Percentiles rank a stretch among this genome's conserved stretches.
These are phyloP conservation scores for Sporisorium sorghi DNA, from an alignment of 1,284 basidiomycete species.

Conservation along the genomic window DNA sequence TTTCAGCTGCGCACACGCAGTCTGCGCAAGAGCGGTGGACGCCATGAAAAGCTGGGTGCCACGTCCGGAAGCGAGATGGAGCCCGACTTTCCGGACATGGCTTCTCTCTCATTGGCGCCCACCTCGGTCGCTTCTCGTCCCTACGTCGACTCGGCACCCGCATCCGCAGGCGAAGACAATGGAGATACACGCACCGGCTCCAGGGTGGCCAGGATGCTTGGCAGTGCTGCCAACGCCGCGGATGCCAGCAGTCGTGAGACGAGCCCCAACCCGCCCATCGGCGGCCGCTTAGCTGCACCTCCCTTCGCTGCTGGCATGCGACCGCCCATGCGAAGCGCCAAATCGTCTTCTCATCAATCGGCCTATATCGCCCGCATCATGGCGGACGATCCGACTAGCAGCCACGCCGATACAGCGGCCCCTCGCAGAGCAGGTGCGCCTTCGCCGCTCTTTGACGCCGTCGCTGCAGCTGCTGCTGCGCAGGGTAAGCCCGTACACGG, in stretches of 20 bases:
- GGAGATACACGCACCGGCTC: slow-evolving; percentile 36
- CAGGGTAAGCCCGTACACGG: slow-evolving; percentile 31
- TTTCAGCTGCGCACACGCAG: slow-evolving; percentile 44
- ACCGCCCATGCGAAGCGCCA: slow-evolving; percentile 27
- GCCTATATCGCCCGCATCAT: slow-evolving; percentile 51
- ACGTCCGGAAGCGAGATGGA: slow-evolving; percentile 55
- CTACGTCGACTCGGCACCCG: slow-evolving; percentile 37
- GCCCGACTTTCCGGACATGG: slow-evolving; percentile 56
- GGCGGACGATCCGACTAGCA: slow-evolving; percentile 35
- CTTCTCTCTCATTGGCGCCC: slow-evolving; percentile 47
- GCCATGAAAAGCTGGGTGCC: slow-evolving; percentile 45
- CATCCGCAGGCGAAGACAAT: slow-evolving; percentile 51
- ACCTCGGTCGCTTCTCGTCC: slow-evolving; percentile 14
- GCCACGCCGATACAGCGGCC: slow-evolving; percentile 9
- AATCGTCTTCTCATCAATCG: slow-evolving; percentile 41
- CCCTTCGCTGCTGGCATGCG: slow-evolving; percentile 25
- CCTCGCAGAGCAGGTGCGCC: slow-evolving; percentile 24
- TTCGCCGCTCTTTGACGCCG: slow-evolving; percentile 30
- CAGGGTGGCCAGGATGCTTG: slow-evolving; percentile 42
- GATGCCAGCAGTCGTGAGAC: slow-evolving; percentile 49
- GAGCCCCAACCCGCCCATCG: slow-evolving; percentile 36
- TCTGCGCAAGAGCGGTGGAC: slow-evolving; percentile 35
- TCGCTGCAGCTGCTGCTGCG: slow-evolving; percentile 24
- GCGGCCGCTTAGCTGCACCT: slow-evolving; percentile 8
- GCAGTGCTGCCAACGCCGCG: slow-evolving; percentile 13